phyloP scores from a whole-genome alignment of 2,329 filamentous ascomycete species.

The Clathrospora elynae region DNA sequence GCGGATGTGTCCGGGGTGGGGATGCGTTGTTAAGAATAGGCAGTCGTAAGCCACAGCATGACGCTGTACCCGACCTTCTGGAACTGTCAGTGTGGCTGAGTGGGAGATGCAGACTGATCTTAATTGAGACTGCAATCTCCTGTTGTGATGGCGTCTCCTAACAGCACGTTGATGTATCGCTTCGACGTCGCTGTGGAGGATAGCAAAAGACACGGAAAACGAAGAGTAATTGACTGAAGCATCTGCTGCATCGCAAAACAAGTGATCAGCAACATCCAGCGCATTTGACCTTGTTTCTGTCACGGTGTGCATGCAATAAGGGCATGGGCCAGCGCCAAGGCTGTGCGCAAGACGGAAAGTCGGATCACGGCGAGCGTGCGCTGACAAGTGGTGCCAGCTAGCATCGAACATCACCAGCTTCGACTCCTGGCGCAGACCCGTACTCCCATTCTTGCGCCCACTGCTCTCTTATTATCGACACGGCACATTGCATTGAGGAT shows the following conservation, averaged over 20 bases:
- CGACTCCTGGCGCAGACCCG: slow-evolving; percentile 14
- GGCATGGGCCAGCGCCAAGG: slow-evolving; percentile 21
- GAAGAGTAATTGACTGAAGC: not conserved
- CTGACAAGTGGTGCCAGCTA: slow-evolving; percentile 14
- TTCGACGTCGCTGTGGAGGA: not conserved
- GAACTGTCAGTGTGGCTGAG: slow-evolving; percentile 22
- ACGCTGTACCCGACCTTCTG: slow-evolving; percentile 14
- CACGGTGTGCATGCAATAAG: slow-evolving; percentile 11
- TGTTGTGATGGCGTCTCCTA: slow-evolving; percentile 7
- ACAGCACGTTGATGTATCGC: not conserved
- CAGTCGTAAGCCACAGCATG: slow-evolving; percentile 16
- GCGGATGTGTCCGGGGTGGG: not conserved
- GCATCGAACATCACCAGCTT: slow-evolving; percentile 12
- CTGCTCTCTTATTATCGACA: slow-evolving; percentile 8
- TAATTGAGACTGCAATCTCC: slow-evolving; percentile 27
- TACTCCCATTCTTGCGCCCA: slow-evolving; percentile 25
- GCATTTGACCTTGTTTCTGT: slow-evolving; percentile 2
- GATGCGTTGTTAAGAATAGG: slow-evolving; percentile 12
- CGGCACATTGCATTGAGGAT: slow-evolving; percentile 2
- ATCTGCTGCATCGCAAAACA: slow-evolving; percentile 1
- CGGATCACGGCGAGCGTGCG: slow-evolving; percentile 14
- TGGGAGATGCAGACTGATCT: slow-evolving; percentile 14
- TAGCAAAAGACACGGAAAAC: not conserved
- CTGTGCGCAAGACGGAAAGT: slow-evolving; percentile 20
- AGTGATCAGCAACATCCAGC: not conserved